A percentile compares a stretch with the other conserved stretches of the same genome.
Conservation (phyloP, 1,284 basidiomycete genomes). For the Cryptococcus hybrid region DNA sequence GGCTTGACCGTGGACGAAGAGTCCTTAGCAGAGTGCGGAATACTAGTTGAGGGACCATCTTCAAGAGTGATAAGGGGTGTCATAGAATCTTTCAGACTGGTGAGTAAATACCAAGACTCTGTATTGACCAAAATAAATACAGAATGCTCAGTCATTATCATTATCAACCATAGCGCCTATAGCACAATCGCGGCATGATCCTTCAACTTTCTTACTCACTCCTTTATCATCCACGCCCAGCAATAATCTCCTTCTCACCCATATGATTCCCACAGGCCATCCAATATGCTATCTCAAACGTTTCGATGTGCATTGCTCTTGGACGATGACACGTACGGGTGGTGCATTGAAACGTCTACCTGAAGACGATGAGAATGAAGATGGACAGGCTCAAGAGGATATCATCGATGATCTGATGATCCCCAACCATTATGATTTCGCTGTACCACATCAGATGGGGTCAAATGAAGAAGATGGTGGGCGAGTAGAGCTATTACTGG, state of each 20-base stretch:
- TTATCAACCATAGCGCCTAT: background rate
- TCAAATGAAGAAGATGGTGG: background rate
- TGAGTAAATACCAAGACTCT: background rate
- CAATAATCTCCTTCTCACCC: background rate
- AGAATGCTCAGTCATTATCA: background rate
- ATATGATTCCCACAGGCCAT: conserved; percentile 5
- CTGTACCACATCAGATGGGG: background rate
- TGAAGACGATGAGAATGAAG: background rate
- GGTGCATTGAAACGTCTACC: background rate
- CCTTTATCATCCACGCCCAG: conserved; percentile 1
- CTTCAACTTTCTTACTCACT: background rate
- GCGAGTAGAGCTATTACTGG: background rate
- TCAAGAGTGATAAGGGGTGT: background rate
- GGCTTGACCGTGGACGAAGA: conserved; percentile 44
- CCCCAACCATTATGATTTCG: background rate
- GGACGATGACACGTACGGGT: background rate
- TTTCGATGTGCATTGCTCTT: background rate
- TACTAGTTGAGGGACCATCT: background rate
- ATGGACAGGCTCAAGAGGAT: conserved; percentile 1
- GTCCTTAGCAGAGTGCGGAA: background rate
- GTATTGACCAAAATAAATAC: background rate
- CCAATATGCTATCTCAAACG: conserved; percentile 7
- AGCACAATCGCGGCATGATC: background rate
- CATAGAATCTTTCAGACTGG: background rate
- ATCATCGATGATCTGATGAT: background rate